phyloP scores from a whole-genome alignment of 371 early-diverging fungal species.

The Rhizopus delemar region DNA sequence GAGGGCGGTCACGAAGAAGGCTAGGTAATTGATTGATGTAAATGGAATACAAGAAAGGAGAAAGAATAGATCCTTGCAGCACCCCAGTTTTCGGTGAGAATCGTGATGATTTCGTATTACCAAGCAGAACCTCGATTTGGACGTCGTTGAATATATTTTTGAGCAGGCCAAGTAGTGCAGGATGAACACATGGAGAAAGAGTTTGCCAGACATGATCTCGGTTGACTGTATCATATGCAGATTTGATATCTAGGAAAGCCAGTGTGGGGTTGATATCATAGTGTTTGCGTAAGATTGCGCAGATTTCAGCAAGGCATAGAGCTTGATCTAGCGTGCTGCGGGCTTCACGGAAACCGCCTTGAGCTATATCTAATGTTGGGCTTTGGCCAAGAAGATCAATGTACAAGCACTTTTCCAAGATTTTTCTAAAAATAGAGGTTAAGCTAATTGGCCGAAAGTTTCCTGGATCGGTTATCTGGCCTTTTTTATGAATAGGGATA shows the following conservation, averaged over 20 bases:
- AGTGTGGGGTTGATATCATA: constrained; percentile 1
- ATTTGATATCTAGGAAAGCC: constrained; percentile 24
- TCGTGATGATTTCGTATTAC: constrained; percentile 6
- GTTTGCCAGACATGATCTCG: constrained; percentile 1
- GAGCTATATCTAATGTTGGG: constrained; percentile 19
- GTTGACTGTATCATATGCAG: constrained; percentile 22
- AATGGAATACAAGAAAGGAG: too few relatives aligned
- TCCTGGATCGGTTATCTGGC: background rate
- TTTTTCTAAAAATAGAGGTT: constrained; percentile 21
- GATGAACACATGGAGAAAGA: background rate
- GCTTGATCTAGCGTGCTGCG: constrained; percentile 32
- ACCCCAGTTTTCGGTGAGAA: constrained; percentile 21
- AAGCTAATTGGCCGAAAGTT: constrained; percentile 22
- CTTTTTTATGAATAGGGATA: too few relatives aligned
- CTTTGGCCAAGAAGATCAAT: background rate
- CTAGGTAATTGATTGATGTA: too few relatives aligned
- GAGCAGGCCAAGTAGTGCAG: constrained; percentile 8
- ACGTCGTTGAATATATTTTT: constrained; percentile 27
- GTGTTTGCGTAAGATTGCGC: background rate
- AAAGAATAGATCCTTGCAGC: constrained; percentile 4
- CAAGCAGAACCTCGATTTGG: background rate
- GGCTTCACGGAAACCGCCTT: constrained; percentile 33
- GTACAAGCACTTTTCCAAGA: constrained; percentile 14
- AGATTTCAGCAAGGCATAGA: constrained; percentile 20
- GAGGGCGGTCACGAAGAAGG: too few relatives aligned